Evolutionary conservation across 352 stramenopile species (phyloP).

Genomic region (Phytophthora aleatoria): DNA sequence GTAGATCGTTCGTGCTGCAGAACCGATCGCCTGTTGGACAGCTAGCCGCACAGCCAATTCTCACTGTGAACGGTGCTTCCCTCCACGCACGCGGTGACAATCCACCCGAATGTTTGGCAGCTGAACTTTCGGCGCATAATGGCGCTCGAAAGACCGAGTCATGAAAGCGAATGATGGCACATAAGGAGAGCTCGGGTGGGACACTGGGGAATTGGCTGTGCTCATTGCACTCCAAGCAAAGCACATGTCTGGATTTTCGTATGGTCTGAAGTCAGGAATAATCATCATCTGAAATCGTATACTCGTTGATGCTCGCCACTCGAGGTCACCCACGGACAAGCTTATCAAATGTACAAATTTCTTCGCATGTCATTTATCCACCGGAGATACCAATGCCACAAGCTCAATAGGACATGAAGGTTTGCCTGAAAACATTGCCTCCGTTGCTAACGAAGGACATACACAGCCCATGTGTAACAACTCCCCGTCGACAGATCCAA

Average conservation of each 20-base stretch:
- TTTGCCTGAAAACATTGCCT: neutral
- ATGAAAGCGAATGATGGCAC: slow-evolving; percentile 18
- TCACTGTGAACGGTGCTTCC: neutral
- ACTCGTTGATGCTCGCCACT: slow-evolving; percentile 2
- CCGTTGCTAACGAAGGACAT: too few relatives aligned
- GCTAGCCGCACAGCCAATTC: neutral
- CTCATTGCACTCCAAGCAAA: slow-evolving; percentile 24
- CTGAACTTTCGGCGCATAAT: slow-evolving; percentile 5
- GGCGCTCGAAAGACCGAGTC: slow-evolving; percentile 1
- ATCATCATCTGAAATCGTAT: slow-evolving; percentile 7
- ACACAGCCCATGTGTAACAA: too few relatives aligned
- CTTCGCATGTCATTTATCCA: too few relatives aligned
- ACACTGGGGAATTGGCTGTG: slow-evolving; percentile 31
- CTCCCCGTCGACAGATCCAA: too few relatives aligned
- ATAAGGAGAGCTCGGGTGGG: slow-evolving; percentile 9
- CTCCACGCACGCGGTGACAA: slow-evolving; percentile 18
- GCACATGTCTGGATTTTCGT: slow-evolving; percentile 14
- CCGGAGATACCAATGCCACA: too few relatives aligned
- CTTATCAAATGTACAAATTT: too few relatives aligned
- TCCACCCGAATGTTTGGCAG: slow-evolving; percentile 21
- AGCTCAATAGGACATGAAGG: too few relatives aligned
- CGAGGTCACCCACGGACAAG: too few relatives aligned
- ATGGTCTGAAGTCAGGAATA: slow-evolving; percentile 1
- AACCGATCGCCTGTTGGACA: slow-evolving; percentile 17
- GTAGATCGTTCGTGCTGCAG: neutral